Base-by-base conservation (phyloP, 2,329 filamentous ascomycete genomes). In the Thielaviopsis musarum region DNA sequence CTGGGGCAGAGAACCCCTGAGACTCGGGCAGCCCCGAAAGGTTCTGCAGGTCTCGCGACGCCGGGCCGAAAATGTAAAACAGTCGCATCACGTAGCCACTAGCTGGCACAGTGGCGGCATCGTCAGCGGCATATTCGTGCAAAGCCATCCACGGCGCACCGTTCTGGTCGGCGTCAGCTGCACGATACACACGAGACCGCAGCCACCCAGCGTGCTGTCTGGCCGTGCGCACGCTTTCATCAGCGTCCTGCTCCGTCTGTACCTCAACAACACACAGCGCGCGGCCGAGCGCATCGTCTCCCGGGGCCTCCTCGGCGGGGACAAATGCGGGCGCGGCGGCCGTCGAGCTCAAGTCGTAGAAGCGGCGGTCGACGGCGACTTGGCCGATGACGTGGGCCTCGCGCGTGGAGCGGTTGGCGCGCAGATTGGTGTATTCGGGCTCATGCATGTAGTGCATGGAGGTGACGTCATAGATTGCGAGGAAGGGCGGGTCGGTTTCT, bases 401-500 rank as follows among this genome's bases (percentile, higher is more conserved):
- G 63, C 78, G 73, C 1, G 71, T 65, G 2, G 78, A 80, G 24
- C 79, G 71, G 65, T 79, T 75, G 10, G 77, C 80, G 30, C 86
- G 78, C 54, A 90, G 73, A 15, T 74, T 72, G 12, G 79, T 81
- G 72, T 95, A 95, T 1, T 82, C 78, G 57, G 85, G 79, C 55
- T 83, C 82, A 56, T 81, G 80, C 67, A 95, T 76, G 66, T 80
- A 81, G 52, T 77, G 71, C 79, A 91, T 88, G 67, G 84, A 82
- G 38, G 81, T 83, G 64, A 93, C 81, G 69, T 95, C 88, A 75
- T 95, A 95, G 59, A 85, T 73, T 34, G 89, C 89, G 68, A 91
- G 80, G 75, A 83, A 95, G 64, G 82, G 78, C 1, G 87, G 88
- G 12, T 48, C 17, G 26, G 4, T 28, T 28, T 28, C 7, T 3